Base-by-base conservation (phyloP, 2,329 filamentous ascomycete genomes). In the Monosporascus sp. region DNA sequence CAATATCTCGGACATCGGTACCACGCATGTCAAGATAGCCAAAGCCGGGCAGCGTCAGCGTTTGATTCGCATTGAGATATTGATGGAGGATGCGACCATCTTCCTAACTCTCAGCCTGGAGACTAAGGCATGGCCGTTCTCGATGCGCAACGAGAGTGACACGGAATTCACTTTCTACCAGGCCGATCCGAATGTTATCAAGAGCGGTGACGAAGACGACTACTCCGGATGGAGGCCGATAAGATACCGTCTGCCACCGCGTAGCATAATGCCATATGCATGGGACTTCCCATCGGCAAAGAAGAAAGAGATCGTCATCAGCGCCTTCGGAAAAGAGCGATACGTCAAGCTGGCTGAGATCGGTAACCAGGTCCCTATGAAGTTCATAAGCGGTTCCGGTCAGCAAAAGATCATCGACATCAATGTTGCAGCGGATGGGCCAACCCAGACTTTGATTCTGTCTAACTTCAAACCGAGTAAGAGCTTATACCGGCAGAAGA, bases 261-360 rank as follows among this genome's bases (percentile, higher is more conserved):
- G 94, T 55, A 97, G 93, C 70, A 97, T 99, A 70, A 99, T 99
- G 94, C 94, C 95, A 1, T 99, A 99, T 65, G 93, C 94, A 2
- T 99, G 94, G 94, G 95, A 99, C 67, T 99, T 96, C 72, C 95
- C 94, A 1, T 93, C 94, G 1, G 92, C 91, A n/a, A 97, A 96
- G 73, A 88, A 90, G 72, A 96, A 94, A 64, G 94, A 97, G 68
- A 82, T 99, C 39, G 84, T 97, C 48, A 84, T 99, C 65, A 85
- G 78, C 50, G 87, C 87, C 7, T 84, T 87, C 63, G 85, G 85
- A 56, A 90, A 87, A 65, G 91, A 97, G 67, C 81, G 94, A 31
- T 90, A 97, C 65, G 88, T 99, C 67, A 97, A 95, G 69, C 80
- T 99, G 59, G 90, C 93, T 2, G 94, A 99, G 68, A 99, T 99